Conservation (phyloP, 1,284 basidiomycete genomes). For the Polyporus tsugae region DNA sequence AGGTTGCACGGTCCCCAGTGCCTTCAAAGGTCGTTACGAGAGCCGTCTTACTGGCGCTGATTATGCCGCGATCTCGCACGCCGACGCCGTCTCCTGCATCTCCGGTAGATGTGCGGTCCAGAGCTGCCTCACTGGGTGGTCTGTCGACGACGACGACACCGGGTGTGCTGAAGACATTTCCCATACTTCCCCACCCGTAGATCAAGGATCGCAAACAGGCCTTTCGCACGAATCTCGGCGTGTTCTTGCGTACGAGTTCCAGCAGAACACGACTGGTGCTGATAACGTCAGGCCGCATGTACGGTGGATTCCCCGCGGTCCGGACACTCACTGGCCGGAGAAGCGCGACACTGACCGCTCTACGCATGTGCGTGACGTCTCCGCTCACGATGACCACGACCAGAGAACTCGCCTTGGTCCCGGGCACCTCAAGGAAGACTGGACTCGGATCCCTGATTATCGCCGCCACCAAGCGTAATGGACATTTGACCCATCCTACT, state of each 20-base stretch:
- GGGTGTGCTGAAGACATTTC: conserved; percentile 16
- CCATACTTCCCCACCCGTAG: not conserved
- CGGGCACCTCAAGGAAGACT: conserved; percentile 11
- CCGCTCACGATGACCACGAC: not conserved
- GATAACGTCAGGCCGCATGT: not conserved
- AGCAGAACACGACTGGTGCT: not conserved
- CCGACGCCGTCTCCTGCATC: conserved; percentile 41
- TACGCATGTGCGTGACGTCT: no score
- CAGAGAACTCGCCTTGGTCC: not conserved
- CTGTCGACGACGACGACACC: conserved; percentile 27
- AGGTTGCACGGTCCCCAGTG: conserved; percentile 40
- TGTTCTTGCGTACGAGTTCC: not conserved
- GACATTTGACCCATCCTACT: not conserved
- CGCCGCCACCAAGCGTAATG: not conserved
- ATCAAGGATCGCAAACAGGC: no score
- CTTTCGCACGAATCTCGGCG: not conserved
- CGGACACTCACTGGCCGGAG: not conserved
- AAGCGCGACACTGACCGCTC: not conserved
- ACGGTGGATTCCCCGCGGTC: not conserved
- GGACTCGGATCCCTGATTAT: conserved; percentile 16
- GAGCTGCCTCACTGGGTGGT: conserved; percentile 40
- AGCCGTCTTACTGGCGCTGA: conserved; percentile 36
- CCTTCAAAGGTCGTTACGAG: conserved; percentile 21
- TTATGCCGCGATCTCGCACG: conserved; percentile 43
- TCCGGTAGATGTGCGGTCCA: conserved; percentile 42